Percentiles rank a stretch among this genome's conserved stretches.
Evolutionary conservation across 768 basidiomycete species (phyloP).

Genomic region (Gloeopeniophorella convolvens): DNA sequence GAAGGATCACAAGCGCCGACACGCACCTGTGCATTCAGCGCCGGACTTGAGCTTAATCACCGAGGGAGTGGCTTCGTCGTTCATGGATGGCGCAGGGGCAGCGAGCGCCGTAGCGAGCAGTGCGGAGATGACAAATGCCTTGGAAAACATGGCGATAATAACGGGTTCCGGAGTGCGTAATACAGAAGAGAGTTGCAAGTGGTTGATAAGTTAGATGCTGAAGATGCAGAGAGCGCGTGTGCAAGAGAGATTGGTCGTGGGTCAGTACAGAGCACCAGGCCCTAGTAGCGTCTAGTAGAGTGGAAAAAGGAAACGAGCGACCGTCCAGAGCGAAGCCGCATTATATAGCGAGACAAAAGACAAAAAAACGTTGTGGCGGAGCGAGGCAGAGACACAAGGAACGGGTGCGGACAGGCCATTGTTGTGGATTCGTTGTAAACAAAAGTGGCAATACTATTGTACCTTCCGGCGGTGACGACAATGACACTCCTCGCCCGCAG

Average conservation of each 20-base stretch:
- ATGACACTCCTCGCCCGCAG: too few relatives aligned
- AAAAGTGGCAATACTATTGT: too few relatives aligned
- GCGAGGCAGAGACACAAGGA: conserved; percentile 1
- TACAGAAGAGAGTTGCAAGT: neutral
- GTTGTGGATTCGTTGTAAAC: neutral
- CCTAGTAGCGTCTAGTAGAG: conserved; percentile 12
- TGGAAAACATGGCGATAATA: conserved; percentile 11
- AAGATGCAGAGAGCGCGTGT: neutral
- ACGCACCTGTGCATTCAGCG: conserved; percentile 12
- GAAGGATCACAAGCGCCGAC: neutral
- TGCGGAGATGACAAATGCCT: conserved; percentile 1
- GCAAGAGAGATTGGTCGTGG: too few relatives aligned
- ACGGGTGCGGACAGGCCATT: neutral
- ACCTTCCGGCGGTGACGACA: too few relatives aligned
- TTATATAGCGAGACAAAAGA: conserved; percentile 6
- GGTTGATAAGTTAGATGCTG: neutral
- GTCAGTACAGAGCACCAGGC: conserved; percentile 14
- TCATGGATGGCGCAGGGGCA: conserved; percentile 11
- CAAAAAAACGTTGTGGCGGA: too few relatives aligned
- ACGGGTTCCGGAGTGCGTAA: neutral
- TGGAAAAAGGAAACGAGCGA: neutral
- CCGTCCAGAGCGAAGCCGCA: too few relatives aligned
- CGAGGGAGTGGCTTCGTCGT: neutral
- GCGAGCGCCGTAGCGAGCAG: conserved; percentile 6
- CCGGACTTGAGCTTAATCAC: neutral